Conservation (phyloP, 306 rosid species). For the Fragaria ananassa region DNA sequence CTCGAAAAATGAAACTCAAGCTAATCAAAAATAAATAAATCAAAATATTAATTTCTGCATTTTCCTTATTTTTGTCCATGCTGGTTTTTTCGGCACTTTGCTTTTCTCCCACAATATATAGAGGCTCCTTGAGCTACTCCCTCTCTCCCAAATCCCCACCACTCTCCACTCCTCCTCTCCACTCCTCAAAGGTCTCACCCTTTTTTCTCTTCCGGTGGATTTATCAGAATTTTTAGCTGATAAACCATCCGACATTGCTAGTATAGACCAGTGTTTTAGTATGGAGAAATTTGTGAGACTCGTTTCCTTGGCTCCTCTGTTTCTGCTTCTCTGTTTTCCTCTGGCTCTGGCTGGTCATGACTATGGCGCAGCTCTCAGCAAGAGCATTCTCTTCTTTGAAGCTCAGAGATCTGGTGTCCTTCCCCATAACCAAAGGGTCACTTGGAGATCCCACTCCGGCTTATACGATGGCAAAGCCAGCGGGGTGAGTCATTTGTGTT, state of each 20-base stretch:
- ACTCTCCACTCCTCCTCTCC: background rate
- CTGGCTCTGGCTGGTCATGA: slow-evolving; percentile 63
- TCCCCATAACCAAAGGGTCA: slow-evolving; percentile 78
- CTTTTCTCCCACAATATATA: slow-evolving; percentile 50
- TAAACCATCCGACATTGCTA: slow-evolving; percentile 39
- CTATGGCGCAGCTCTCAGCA: slow-evolving; percentile 75
- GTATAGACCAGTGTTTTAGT: background rate
- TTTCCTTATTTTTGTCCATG: slow-evolving; percentile 8
- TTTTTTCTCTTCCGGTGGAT: slow-evolving; percentile 22
- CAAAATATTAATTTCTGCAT: background rate
- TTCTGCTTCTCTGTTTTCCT: slow-evolving; percentile 40
- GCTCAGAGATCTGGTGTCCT: slow-evolving; percentile 95
- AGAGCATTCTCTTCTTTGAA: slow-evolving; percentile 90
- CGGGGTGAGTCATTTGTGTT: slow-evolving; percentile 45
- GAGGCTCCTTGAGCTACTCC: slow-evolving; percentile 38
- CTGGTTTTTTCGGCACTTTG: slow-evolving; percentile 35
- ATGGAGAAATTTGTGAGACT: slow-evolving; percentile 50
- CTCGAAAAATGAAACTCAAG: slow-evolving; percentile 27
- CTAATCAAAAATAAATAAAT: background rate
- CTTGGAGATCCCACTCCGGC: slow-evolving; percentile 88
- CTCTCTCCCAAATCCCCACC: slow-evolving; percentile 40
- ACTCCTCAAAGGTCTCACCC: slow-evolving; percentile 13
- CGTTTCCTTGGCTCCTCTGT: slow-evolving; percentile 36
- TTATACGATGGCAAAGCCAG: slow-evolving; percentile 81
- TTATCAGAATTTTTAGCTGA: slow-evolving; percentile 39